A percentile compares a stretch with the other conserved stretches of the same genome.
phyloP scores from a whole-genome alignment of 2,329 filamentous ascomycete genomes.

The Alternaria brassicicola region DNA sequence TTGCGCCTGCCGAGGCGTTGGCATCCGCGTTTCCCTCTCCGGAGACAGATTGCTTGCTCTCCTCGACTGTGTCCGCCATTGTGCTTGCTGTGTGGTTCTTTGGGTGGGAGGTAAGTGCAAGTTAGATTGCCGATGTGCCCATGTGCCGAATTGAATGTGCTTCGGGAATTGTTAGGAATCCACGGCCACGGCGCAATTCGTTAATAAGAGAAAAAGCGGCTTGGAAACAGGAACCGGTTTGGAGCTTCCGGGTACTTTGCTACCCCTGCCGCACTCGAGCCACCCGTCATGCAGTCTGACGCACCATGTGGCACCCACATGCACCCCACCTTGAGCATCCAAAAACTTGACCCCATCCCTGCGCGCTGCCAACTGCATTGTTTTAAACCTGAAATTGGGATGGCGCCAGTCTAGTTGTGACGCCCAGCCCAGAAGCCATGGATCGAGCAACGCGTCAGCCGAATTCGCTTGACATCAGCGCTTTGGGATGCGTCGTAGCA shows the following conservation, averaged over 20 bases:
- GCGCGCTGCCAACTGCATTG: conserved; percentile 11
- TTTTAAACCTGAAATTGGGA: neutral
- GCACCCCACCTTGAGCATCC: conserved; percentile 31
- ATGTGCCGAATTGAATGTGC: conserved; percentile 22
- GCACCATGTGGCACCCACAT: conserved; percentile 43
- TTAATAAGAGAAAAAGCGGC: conserved; percentile 42
- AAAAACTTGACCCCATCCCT: conserved; percentile 45
- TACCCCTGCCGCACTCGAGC: conserved; percentile 43
- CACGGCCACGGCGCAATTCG: conserved; percentile 35
- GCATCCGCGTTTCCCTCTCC: conserved; percentile 48
- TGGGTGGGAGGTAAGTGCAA: conserved; percentile 7
- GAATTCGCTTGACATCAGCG: conserved; percentile 12
- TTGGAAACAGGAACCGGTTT: conserved; percentile 47
- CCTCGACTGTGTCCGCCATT: conserved; percentile 49
- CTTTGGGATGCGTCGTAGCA: neutral
- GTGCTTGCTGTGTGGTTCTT: conserved; percentile 24
- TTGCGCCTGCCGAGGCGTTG: conserved; percentile 45
- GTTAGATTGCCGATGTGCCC: conserved; percentile 9
- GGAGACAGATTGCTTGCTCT: conserved; percentile 45
- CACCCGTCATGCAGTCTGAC: conserved; percentile 47
- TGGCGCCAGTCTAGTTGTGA: neutral
- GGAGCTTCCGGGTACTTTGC: conserved; percentile 36
- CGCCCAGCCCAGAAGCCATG: conserved; percentile 1
- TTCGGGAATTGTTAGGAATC: conserved; percentile 21
- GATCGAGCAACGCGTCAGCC: conserved; percentile 11